Percentiles rank a stretch among this genome's conserved stretches.
Conservation (phyloP, 129 eudicot genomes). For the Oenanthe sinensis region DNA sequence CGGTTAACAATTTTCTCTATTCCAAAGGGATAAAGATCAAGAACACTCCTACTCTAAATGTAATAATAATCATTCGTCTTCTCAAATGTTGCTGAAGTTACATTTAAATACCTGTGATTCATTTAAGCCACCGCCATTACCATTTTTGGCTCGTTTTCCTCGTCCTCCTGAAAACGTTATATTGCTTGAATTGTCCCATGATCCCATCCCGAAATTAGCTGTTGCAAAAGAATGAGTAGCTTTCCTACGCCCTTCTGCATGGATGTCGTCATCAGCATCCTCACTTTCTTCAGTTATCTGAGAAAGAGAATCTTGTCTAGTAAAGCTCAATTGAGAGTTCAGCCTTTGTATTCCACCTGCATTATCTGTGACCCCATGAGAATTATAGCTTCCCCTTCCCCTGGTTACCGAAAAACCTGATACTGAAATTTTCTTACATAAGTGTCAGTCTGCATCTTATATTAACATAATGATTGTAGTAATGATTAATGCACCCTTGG, state of each 20-base stretch:
- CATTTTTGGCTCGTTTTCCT: constrained; percentile 44
- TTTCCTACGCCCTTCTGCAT: constrained; percentile 22
- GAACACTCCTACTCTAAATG: background rate
- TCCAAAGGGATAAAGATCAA: background rate
- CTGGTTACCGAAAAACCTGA: constrained; percentile 31
- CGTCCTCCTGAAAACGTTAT: constrained; percentile 37
- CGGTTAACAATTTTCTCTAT: background rate
- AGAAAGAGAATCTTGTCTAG: constrained; percentile 51
- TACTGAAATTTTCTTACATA: background rate
- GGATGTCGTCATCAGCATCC: constrained; percentile 14
- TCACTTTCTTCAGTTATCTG: constrained; percentile 53
- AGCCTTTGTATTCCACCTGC: constrained; percentile 29
- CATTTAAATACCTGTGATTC: constrained; percentile 56
- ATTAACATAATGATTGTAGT: background rate
- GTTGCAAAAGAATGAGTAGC: constrained; percentile 24
- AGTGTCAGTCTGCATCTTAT: background rate
- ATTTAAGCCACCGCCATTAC: constrained; percentile 26
- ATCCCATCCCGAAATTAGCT: constrained; percentile 28
- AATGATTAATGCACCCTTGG: background rate
- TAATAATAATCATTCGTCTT: background rate
- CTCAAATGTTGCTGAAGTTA: background rate
- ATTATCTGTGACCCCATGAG: constrained; percentile 19
- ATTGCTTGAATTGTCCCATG: constrained; percentile 38
- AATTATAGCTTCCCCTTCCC: constrained; percentile 27
- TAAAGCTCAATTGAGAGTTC: constrained; percentile 75